A percentile compares a stretch with the other conserved stretches of the same genome.
phyloP scores from a whole-genome alignment of 441 rosid genomes.

The Adansonia gregorii region DNA sequence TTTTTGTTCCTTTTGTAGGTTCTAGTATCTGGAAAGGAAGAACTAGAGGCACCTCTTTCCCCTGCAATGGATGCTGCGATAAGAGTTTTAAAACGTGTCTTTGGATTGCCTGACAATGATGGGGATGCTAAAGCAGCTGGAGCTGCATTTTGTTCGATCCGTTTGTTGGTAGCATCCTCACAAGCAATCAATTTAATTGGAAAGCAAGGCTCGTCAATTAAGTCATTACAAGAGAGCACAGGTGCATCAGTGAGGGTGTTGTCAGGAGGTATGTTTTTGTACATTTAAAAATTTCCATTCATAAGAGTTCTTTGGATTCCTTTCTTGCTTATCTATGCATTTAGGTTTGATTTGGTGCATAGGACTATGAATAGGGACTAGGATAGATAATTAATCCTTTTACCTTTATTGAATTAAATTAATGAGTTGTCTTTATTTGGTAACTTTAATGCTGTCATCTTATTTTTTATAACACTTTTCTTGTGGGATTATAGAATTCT shows the following conservation, averaged over 20 bases:
- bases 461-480: not conserved
- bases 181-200: slow-evolving; percentile 94
- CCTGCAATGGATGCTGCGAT: slow-evolving; percentile 88
- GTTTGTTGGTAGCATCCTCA: slow-evolving; percentile 74
- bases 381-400: not conserved
- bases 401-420: not conserved
- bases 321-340: not conserved
- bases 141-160: slow-evolving; percentile 59
- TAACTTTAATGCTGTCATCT: not conserved
- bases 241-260: slow-evolving; percentile 77
- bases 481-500: not conserved
- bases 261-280: slow-evolving; percentile 57
- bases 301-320: not conserved
- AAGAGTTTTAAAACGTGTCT: slow-evolving; percentile 73
- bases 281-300: not conserved
- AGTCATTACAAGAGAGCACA: slow-evolving; percentile 73
- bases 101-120: slow-evolving; percentile 59
- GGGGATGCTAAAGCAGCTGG: slow-evolving; percentile 50
- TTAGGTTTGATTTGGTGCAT: slow-evolving; percentile 1
- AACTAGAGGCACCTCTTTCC: slow-evolving; percentile 68
- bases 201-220: slow-evolving; percentile 80
- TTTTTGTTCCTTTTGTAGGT: slow-evolving; percentile 46
- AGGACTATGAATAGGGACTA: not conserved
- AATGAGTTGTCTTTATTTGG: not conserved
- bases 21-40: slow-evolving; percentile 80